These are phyloP conservation scores for Leptographium galeiforme DNA, from an alignment of 2,329 filamentous ascomycete species.

Conservation along the genomic window DNA sequence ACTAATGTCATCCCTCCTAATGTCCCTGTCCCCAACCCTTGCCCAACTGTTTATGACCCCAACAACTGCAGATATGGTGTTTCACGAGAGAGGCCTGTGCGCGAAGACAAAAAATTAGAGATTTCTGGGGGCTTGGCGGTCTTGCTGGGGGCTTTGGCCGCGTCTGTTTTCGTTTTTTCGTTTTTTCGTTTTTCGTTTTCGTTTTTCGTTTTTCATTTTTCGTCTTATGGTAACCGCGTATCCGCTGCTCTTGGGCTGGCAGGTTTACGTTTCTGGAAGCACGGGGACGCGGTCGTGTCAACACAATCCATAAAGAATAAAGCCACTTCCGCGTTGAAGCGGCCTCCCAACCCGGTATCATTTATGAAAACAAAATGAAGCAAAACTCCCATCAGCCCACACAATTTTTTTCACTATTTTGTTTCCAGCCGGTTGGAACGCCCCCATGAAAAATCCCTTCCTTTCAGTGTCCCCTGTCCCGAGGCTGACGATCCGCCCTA, in stretches of 20 bases:
- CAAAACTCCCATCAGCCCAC: background rate
- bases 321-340: conserved; percentile 1
- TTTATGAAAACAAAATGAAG: background rate
- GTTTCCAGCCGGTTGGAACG: conserved; percentile 6
- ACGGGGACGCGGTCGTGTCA: too few species aligned
- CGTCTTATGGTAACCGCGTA: too few species aligned
- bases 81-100: background rate
- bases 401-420: background rate
- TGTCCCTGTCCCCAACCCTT: background rate
- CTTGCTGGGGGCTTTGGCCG: too few species aligned
- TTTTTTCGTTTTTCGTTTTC: too few species aligned
- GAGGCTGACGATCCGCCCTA: background rate
- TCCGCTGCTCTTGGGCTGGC: too few species aligned
- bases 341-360: background rate
- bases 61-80: background rate
- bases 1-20: background rate
- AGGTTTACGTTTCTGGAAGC: too few species aligned
- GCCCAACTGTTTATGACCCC: background rate
- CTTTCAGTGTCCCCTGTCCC: background rate
- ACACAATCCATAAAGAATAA: background rate
- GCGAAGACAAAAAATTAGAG: background rate
- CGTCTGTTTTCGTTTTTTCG: too few species aligned
- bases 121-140: background rate
- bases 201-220: too few species aligned
- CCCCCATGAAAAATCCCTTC: background rate